Conservation (phyloP, 164 flowering plant species). For the Vitis amurensis region DNA sequence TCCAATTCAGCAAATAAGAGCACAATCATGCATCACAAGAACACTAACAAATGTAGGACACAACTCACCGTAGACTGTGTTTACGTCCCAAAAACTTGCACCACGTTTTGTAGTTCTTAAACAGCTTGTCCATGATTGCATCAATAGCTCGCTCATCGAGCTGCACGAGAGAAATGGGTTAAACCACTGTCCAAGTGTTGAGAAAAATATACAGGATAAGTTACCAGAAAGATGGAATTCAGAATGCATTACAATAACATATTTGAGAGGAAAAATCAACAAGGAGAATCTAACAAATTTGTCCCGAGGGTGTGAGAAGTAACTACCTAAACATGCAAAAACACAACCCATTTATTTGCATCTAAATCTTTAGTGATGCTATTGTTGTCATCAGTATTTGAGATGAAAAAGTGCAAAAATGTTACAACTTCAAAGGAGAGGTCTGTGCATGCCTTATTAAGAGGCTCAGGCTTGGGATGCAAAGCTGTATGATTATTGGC, state of each 20-base stretch:
- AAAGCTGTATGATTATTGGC: constrained; percentile 86
- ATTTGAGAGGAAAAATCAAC: not conserved
- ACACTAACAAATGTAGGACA: not conserved
- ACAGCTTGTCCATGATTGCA: constrained; percentile 82
- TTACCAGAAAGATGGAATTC: not conserved
- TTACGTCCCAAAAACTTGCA: constrained; percentile 94
- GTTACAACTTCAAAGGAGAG: not conserved
- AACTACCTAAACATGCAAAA: no score
- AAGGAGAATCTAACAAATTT: not conserved
- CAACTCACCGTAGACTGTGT: constrained; percentile 81
- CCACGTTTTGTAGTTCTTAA: constrained; percentile 97
- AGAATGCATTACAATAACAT: not conserved
- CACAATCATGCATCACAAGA: not conserved
- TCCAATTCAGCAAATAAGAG: not conserved
- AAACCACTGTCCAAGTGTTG: not conserved
- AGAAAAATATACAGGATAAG: not conserved
- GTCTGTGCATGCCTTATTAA: constrained; percentile 57
- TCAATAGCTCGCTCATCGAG: constrained; percentile 93
- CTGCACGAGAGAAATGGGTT: constrained; percentile 39
- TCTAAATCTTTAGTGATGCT: no score
- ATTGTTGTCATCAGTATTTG: no score
- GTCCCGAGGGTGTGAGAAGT: no score
- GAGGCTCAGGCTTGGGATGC: constrained; percentile 89
- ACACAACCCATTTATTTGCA: no score
- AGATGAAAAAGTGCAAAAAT: not conserved